phyloP scores from a whole-genome alignment of 2,329 filamentous ascomycete genomes.

The Cladosporium velox region DNA sequence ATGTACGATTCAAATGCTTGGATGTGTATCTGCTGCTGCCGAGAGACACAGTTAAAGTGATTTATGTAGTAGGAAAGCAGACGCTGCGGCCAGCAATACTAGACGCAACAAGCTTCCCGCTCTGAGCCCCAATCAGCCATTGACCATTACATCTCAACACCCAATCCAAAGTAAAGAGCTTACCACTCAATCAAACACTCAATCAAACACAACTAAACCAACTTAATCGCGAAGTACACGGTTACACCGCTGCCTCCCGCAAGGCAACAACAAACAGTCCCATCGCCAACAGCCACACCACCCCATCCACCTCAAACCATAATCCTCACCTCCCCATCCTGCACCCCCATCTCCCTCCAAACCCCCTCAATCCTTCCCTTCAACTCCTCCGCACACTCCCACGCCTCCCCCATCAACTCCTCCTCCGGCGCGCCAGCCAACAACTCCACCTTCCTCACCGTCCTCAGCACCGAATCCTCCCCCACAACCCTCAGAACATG shows the following conservation, averaged over 20 bases:
- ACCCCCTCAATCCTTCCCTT: not conserved
- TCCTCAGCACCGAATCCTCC: not conserved
- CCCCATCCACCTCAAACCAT: not conserved
- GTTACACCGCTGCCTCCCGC: not conserved
- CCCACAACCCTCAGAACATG: not conserved
- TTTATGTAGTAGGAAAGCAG: not conserved
- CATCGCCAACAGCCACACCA: not conserved
- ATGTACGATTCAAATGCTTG: not conserved
- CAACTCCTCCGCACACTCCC: not conserved
- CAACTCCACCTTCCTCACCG: slow-evolving; percentile 5
- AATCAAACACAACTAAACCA: not conserved
- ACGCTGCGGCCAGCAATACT: not conserved
- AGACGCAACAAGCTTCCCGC: not conserved
- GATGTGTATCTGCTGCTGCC: not conserved
- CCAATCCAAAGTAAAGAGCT: not conserved
- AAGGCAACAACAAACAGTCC: not conserved
- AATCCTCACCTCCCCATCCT: not conserved
- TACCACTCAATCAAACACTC: not conserved
- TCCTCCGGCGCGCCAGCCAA: not conserved
- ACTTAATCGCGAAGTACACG: not conserved
- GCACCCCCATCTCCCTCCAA: not conserved
- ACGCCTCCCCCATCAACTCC: not conserved
- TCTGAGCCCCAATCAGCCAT: not conserved
- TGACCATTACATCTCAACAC: not conserved
- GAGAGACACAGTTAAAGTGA: not conserved